Conservation (phyloP, 805 yeast species). For the Saccharomyces mikatae region DNA sequence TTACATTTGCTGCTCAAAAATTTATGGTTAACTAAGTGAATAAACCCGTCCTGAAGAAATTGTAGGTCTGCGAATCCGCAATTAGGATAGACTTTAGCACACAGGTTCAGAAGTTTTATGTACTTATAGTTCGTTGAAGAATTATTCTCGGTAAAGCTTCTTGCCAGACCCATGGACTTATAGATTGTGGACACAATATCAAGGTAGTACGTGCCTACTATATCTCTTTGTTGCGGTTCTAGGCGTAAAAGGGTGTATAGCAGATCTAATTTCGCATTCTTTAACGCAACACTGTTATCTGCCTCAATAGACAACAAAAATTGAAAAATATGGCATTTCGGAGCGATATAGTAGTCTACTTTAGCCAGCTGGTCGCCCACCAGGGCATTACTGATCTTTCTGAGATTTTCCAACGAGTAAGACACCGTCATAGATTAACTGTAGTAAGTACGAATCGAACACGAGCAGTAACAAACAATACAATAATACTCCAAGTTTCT, state of each 20-base stretch:
- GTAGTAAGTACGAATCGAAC: neutral
- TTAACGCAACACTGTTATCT: neutral
- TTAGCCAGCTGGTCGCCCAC: slow-evolving; percentile 19
- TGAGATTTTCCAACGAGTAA: slow-evolving; percentile 4
- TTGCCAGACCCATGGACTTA: slow-evolving; percentile 4
- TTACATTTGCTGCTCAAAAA: neutral
- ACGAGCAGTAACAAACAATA: neutral
- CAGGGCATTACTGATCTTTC: slow-evolving; percentile 7
- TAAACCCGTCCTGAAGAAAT: slow-evolving; percentile 6
- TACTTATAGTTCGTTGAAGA: slow-evolving; percentile 12
- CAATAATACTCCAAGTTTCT: neutral
- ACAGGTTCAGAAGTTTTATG: slow-evolving; percentile 14
- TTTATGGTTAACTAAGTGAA: slow-evolving; percentile 3
- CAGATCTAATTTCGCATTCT: slow-evolving; percentile 17
- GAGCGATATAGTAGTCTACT: slow-evolving; percentile 7
- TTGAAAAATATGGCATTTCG: slow-evolving; percentile 4
- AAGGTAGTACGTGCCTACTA: slow-evolving; percentile 12
- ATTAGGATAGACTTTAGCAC: slow-evolving; percentile 11
- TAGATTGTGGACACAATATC: slow-evolving; percentile 9
- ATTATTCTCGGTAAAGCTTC: slow-evolving; percentile 7
- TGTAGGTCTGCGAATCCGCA: slow-evolving; percentile 6
- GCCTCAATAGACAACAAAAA: neutral
- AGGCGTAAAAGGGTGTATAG: slow-evolving; percentile 15
- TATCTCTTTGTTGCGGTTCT: slow-evolving; percentile 15
- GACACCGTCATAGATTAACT: neutral